Evolutionary conservation across 2,329 filamentous ascomycete genomes (phyloP), one percentile per base, ranked within the genome.

Genomic region (Scytalidium sp.): DNA sequence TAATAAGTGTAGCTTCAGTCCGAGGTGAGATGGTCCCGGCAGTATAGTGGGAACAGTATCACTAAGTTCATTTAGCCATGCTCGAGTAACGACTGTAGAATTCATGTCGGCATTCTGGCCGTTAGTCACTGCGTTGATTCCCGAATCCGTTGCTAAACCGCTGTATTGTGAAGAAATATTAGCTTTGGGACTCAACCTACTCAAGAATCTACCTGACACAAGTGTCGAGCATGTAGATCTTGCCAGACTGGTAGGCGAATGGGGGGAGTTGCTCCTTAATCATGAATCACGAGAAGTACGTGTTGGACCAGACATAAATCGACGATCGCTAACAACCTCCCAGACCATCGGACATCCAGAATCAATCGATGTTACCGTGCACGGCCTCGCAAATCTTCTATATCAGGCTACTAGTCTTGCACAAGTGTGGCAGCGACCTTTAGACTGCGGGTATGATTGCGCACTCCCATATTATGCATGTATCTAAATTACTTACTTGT

Each of bases 41-140:
- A 3, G 20, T 13, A n/a, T 19, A 2, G 15, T 44, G n/a, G 15
- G 9, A 41, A 11, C 29, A 42, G n/a, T 25, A 19, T 32, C 23
- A 21, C 46, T 57, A 44, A 53, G 1, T 22, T 21, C 22, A 20
- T 25, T 39, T 46, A 63, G 59, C 46, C 45, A 52, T 51, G 62
- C 50, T 53, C 58, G 52, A 54, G 63, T 70, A 11, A 59, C 60
- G 9, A 60, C 70, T 3, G 53, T 64, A 3, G 68, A 70, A 11
- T 73, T 79, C 47, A 67, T 70, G 13, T 62, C 68, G 15, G 68
- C 74, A 27, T 74, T 80, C 51, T 80, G 77, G 76, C 71, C 75
- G 7, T 56, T 64, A 40, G 44, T 65, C 41, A 50, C 48, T 25
- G 47, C 40, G 3, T 49, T 67, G 19, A 59, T 68, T 40, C 53